Evolutionary conservation across 371 early-diverging fungal species (phyloP), one percentile per base, ranked within the genome.

Genomic region (Gilbertella persicaria): DNA sequence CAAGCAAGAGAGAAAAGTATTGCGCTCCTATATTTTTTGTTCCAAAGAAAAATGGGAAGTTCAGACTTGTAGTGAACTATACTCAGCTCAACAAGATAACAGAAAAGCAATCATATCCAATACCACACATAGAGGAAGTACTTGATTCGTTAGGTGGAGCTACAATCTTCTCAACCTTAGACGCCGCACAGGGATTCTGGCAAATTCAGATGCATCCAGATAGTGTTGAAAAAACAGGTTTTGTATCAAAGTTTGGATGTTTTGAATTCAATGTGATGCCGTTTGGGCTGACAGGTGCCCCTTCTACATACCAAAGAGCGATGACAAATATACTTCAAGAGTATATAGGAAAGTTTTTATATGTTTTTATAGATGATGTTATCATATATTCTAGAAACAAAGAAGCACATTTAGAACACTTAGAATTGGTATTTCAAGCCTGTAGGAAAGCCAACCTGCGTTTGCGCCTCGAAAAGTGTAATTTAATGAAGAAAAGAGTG

Each of bases 261-360:
- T 86, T 54, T 54, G 67, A 79, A 42, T 82, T 58, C 45, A n/a
- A 49, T 8, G 77, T 78, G 0, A 72, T 85, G 73, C 78, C 84
- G 0, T 80, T 84, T 58, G 80, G 78, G 0, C 53, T 78, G 17
- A 55, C 47, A 0, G 74, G 69, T 40, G 76, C 78, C 6, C 79
- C 79, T 0, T 55, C 62, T 9, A 66, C 69, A 0, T 85, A 84
- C 46, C 77, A 75, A 37, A 16, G 49, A 0, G n/a, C 58, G 5
- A 77, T 85, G 68, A 67, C 70, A 10, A 24, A 19, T 12, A 19
- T 54, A 2, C 23, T 66, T 19, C 39, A 21, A 4, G 40, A 26
- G 4, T 59, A 38, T 41, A 37, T 65, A 6, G 65, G 67, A 5
- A 40, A 44, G 9, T 74, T 62, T 26, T 61, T 74, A 0, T 50